Evolutionary conservation across 495 filamentous ascomycete genomes (phyloP).

Genomic region (Penicillium psychrofluorescens): DNA sequence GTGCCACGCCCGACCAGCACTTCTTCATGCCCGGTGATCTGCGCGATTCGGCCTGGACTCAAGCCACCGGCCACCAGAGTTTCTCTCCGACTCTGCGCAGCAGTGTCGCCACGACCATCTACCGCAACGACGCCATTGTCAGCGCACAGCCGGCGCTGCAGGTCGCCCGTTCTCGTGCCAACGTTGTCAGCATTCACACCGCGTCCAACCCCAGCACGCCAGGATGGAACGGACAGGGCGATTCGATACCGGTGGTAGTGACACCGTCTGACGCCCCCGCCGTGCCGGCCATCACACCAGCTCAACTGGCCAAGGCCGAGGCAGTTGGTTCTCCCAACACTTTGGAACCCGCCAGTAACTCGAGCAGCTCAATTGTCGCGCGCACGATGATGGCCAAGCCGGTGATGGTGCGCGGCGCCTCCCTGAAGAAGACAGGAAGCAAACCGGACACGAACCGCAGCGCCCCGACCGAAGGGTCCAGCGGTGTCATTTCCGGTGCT

Average conservation of each 20-base stretch:
- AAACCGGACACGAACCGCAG: constrained; percentile 2
- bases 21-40: constrained; percentile 93
- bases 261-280: constrained; percentile 40
- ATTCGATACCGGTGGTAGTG: constrained; percentile 13
- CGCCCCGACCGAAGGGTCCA: constrained; percentile 17
- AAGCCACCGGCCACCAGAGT: constrained; percentile 58
- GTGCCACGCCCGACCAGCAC: constrained; percentile 68
- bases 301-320: constrained; percentile 37
- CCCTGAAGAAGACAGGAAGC: constrained; percentile 26
- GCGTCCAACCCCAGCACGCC: constrained; percentile 12
- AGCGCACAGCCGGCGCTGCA: constrained; percentile 76
- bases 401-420: constrained; percentile 33
- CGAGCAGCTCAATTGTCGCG: constrained; percentile 36
- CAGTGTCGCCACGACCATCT: constrained; percentile 87
- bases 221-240: no score
- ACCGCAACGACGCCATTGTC: constrained; percentile 79
- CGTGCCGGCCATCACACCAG: constrained; percentile 45
- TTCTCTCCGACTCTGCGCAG: constrained; percentile 57
- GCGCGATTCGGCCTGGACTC: constrained; percentile 77
- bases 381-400: constrained; percentile 38
- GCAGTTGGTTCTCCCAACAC: constrained; percentile 6
- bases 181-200: constrained; percentile 78
- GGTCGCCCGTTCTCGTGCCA: constrained; percentile 75
- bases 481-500: no score
- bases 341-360: background rate